Evolutionary conservation across 768 basidiomycete species (phyloP), one percentile per base, ranked within the genome.

Genomic region (Tephrocybe sp.): DNA sequence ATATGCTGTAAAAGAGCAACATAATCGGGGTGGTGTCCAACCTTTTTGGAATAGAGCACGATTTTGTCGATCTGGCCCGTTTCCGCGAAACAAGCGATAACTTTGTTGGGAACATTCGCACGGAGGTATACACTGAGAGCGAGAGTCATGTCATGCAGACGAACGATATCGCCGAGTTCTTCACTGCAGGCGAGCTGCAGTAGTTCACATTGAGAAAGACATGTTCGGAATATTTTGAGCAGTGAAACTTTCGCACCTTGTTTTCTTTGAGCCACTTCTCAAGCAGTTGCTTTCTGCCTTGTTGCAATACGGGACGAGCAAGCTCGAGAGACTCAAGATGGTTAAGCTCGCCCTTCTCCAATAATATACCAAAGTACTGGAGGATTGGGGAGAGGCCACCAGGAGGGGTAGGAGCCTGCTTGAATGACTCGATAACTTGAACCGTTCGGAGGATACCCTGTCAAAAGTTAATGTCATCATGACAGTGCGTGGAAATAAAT

Each of bases 191-290:
- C 94, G 45, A 99, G 84, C 93, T 97, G 58, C 1, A 48, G 18
- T 29, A n/a, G 24, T 24, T 34, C 49, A 46, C 34, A 39, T 42
- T 21, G 31, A 33, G 22, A 23, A 9, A 6, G 15, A 22, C 11
- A 5, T 29, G 27, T n/a, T n/a, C n/a, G 27, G 27, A 29, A 11
- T 8, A 22, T n/a, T 42, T 19, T 23, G 16, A 47, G 27, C 7
- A 19, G 39, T 25, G 13, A 21, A 23, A 40, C 15, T 25, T 12
- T 56, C 67, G 38, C 39, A 86, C 94, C 84, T 98, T 99, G 74
- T 97, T 97, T 77, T 99, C 97, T 71, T 99, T 99, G 53, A 99
- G 72, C 97, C 97, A 99, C 62, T 98, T 98, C 75, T 99, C 97
- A 13, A 99, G 75, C 38, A 98, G 74, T 61, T 97, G 92, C 70